Conservation (phyloP, 148 eudicot genomes). For the Camellia granthamiana region DNA sequence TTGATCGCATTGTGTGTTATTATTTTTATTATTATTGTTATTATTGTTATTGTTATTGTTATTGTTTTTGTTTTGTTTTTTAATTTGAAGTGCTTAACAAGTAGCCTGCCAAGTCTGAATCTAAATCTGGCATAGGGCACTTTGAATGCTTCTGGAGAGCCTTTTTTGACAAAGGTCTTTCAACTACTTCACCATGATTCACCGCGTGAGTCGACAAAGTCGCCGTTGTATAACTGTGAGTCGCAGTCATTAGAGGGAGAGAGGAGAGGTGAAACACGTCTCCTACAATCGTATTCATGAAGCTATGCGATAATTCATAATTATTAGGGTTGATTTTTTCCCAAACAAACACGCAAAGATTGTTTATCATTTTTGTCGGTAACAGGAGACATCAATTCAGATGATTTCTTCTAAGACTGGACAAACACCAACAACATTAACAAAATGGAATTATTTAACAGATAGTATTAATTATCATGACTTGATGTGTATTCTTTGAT, state of each 20-base stretch:
- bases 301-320: neutral
- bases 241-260: neutral
- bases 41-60: no score
- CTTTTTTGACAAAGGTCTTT: constrained; percentile 5
- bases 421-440: neutral
- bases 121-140: neutral
- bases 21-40: no score
- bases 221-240: neutral
- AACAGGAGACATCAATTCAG: neutral
- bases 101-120: constrained; percentile 20
- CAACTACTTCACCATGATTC: constrained; percentile 22
- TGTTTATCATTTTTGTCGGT: neutral
- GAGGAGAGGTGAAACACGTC: constrained; percentile 13
- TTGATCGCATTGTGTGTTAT: no score
- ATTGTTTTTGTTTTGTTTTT: no score
- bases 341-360: constrained; percentile 11
- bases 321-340: neutral
- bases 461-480: neutral
- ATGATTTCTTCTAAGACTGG: constrained; percentile 4
- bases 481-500: neutral
- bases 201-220: constrained; percentile 7
- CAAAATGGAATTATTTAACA: constrained; percentile 7
- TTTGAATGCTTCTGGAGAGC: constrained; percentile 4
- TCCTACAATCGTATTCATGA: neutral
- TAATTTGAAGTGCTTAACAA: constrained; percentile 18